These are phyloP conservation scores for Alternaria postmessia DNA, from an alignment of 2,329 filamentous ascomycete species.

Conservation along the genomic window DNA sequence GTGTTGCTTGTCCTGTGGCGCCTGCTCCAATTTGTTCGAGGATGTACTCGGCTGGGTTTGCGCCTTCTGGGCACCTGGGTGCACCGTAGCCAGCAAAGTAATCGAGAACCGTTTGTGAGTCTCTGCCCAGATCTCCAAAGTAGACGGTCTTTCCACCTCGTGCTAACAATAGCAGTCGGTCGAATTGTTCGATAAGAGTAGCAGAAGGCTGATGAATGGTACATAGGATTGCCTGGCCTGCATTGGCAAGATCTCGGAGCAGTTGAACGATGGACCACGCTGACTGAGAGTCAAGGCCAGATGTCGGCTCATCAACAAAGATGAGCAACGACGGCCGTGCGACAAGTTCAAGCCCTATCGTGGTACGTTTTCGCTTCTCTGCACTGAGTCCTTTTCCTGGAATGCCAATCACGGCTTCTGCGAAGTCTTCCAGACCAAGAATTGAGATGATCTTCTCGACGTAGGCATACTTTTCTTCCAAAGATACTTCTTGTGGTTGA, in stretches of 20 bases:
- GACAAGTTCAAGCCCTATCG: conserved; percentile 59
- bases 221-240: conserved; percentile 81
- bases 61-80: conserved; percentile 65
- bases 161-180: conserved; percentile 76
- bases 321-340: conserved; percentile 27
- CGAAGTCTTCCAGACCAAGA: conserved; percentile 74
- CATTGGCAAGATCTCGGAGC: conserved; percentile 82
- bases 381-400: conserved; percentile 32
- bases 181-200: conserved; percentile 87
- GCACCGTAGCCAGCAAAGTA: conserved; percentile 79
- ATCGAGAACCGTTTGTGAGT: conserved; percentile 68
- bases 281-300: conserved; percentile 80
- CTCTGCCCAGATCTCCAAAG: conserved; percentile 77
- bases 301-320: conserved; percentile 69
- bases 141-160: conserved; percentile 78
- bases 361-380: conserved; percentile 69
- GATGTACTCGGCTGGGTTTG: conserved; percentile 87
- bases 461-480: not conserved
- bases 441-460: conserved; percentile 87
- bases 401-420: conserved; percentile 9
- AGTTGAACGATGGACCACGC: conserved; percentile 87
- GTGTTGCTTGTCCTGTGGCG: not conserved
- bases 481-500: conserved; percentile 62
- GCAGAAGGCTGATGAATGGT: conserved; percentile 95
- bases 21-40: conserved; percentile 52